Evolutionary conservation across 1,284 basidiomycete species (phyloP).

Genomic region (Boletus austroedulis): DNA sequence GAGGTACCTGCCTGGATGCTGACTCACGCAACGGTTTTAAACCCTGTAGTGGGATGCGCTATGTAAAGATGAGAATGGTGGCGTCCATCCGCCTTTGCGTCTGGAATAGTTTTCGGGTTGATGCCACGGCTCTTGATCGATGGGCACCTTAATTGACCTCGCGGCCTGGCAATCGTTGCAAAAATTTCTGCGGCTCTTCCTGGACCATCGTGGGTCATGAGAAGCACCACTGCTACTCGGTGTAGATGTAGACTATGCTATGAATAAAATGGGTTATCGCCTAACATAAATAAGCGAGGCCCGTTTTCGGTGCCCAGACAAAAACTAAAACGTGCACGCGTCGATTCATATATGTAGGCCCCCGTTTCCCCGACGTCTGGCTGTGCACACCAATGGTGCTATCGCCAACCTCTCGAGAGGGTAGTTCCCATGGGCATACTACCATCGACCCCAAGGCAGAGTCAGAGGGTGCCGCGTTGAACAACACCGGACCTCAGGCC

Average conservation of each 20-base stretch:
- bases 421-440: constrained; percentile 11
- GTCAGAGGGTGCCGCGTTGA: constrained; percentile 1
- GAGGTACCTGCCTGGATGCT: background rate
- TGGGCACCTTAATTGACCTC: no score
- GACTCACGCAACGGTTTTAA: no score
- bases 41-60: no score
- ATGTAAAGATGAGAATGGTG: no score
- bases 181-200: no score
- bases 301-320: no score
- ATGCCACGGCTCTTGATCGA: no score
- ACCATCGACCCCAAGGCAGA: constrained; percentile 7
- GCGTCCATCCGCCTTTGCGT: no score
- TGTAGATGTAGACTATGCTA: background rate
- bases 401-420: constrained; percentile 2
- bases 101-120: no score
- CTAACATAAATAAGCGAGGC: background rate
- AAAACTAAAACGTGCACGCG: constrained; percentile 18
- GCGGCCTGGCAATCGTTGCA: no score
- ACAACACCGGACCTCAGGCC: background rate
- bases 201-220: no score
- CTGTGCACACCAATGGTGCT: constrained; percentile 15
- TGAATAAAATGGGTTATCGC: background rate
- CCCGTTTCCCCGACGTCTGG: background rate
- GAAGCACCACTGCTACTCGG: no score
- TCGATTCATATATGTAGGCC: constrained; percentile 2